Percentiles rank a stretch among this genome's conserved stretches.
Evolutionary conservation across 345 rosid genomes (phyloP).

Genomic region (Rhodamnia rubescens): DNA sequence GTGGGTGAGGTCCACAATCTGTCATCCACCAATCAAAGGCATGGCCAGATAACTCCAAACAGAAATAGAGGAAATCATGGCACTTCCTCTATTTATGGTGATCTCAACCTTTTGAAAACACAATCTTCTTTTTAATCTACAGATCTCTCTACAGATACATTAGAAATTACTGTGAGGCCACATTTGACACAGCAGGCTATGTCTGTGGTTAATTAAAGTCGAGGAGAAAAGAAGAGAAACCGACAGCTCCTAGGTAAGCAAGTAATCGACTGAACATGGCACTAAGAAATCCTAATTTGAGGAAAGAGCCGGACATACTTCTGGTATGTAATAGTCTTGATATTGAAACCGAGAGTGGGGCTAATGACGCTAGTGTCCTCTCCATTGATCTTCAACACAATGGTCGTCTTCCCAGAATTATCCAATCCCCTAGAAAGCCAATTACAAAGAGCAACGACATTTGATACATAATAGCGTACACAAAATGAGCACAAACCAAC

Average conservation of each 20-base stretch:
- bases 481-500: not conserved
- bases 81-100: not conserved
- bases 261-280: not conserved
- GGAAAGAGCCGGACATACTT: slow-evolving; percentile 24
- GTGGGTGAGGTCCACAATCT: not conserved
- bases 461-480: not conserved
- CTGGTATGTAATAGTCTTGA: slow-evolving; percentile 67
- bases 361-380: slow-evolving; percentile 86
- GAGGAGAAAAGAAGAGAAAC: not conserved
- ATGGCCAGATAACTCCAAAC: not conserved
- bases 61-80: not conserved
- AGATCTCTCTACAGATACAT: not conserved
- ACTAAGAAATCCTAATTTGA: not conserved
- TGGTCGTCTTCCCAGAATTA: slow-evolving; percentile 90
- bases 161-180: not conserved
- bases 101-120: not conserved
- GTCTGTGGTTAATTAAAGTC: not conserved
- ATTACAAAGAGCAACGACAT: not conserved
- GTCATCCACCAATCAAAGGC: not conserved
- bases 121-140: not conserved
- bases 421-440: slow-evolving; percentile 58
- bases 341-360: slow-evolving; percentile 93
- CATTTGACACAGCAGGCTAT: not conserved
- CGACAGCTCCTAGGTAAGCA: not conserved
- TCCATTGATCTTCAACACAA: slow-evolving; percentile 86